A percentile compares a stretch with the other conserved stretches of the same genome.
Evolutionary conservation across 2,329 filamentous ascomycete genomes (phyloP).

Genomic region (Calonectria pseudoreteaudii): DNA sequence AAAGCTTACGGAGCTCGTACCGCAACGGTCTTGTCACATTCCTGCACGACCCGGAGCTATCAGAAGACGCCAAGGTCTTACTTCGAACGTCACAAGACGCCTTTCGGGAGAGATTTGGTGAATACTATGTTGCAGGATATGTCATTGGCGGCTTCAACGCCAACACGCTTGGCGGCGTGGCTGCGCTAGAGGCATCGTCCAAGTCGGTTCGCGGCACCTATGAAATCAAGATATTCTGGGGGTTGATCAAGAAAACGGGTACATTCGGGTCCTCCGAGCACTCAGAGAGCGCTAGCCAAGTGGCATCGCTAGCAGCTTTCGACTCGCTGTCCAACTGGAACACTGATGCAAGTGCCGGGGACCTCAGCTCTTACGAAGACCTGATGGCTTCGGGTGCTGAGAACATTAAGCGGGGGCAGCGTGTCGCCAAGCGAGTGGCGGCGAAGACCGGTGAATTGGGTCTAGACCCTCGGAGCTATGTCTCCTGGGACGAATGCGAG

Average conservation of each 20-base stretch:
- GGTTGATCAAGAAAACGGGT: background rate
- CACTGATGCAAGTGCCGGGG: background rate
- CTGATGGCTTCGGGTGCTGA: background rate
- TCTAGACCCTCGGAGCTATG: background rate
- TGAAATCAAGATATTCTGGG: background rate
- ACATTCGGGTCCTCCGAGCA: background rate
- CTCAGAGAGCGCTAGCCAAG: background rate
- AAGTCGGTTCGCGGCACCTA: background rate
- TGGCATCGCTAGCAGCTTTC: background rate
- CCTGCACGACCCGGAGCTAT: slow-evolving; percentile 4
- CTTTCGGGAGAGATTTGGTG: slow-evolving; percentile 9
- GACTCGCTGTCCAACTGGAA: slow-evolving; percentile 7
- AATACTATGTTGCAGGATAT: slow-evolving; percentile 18
- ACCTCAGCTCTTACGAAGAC: background rate
- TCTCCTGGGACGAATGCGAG: background rate
- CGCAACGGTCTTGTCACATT: slow-evolving; percentile 4
- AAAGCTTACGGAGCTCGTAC: background rate
- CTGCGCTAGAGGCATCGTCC: background rate
- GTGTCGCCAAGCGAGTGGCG: background rate
- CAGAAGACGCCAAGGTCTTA: background rate
- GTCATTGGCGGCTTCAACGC: slow-evolving; percentile 7
- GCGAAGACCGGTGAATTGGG: background rate
- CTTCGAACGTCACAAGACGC: background rate
- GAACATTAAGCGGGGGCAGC: background rate
- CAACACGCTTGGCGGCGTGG: background rate